Evolutionary conservation across 805 yeast genomes (phyloP), one percentile per base, ranked within the genome.

Genomic region (Starmerella potacharoeniae): DNA sequence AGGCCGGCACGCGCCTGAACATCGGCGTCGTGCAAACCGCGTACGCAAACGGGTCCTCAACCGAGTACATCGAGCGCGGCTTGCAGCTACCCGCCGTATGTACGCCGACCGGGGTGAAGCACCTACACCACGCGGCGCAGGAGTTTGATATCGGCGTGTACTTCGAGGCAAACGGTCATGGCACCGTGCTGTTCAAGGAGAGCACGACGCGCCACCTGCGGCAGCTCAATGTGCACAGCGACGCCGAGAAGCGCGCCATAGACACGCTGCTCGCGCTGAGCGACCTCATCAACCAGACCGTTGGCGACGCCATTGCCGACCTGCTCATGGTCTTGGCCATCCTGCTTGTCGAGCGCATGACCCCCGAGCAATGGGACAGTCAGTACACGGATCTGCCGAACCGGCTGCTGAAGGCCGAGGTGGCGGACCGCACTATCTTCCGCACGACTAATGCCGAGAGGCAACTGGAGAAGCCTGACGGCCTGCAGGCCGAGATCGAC

Each of bases 161-260:
- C 71, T 93, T 93, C 64, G 98, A 93, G 73, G 98, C 98, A 53
- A 93, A 93, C 67, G 98, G 98, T n/a, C 98, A 93, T 67, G 98
- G 98, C 13, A 93, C 98, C 0, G 95, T 91, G 6, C 74, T 88
- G 22, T 93, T 93, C 67, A 80, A 86, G 5, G 75, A 79, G 0
- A 68, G 71, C 13, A 79, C 74, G 50, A 56, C 80, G 54, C 69
- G 69, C 29, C 63, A 66, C 35, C 66, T 73, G n/a, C 63, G 69
- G 48, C 61, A 68, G 11, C 72, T 73, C 6, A 60, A 67, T 36
- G 71, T 79, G 2, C 55, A 66, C 0, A 65, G 73, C 8, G 75
- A 75, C 5, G 73, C 72, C 17, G 81, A 81, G 60, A 66, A 67
- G 45, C 65, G 73, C 22, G 78, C 85, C 0, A 70, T 83, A 35